Evolutionary conservation across 495 filamentous ascomycete genomes (phyloP).

Genomic region (Trichocladium uniseriatum): DNA sequence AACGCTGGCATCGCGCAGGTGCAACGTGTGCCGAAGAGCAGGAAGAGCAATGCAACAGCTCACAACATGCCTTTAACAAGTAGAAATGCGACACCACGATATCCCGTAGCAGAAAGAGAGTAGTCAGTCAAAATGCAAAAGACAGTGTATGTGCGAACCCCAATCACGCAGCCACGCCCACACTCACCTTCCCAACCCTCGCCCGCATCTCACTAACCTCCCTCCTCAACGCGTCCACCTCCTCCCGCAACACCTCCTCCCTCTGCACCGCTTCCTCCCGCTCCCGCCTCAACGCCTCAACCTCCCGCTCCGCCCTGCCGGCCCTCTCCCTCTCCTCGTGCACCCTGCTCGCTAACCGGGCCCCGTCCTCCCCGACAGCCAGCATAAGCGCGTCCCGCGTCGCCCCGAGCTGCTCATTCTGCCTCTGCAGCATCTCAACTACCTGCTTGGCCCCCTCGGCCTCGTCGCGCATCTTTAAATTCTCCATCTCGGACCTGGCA

Average conservation of each 20-base stretch:
- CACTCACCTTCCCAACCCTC: neutral
- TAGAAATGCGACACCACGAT: too few relatives aligned
- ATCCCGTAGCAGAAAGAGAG: too few relatives aligned
- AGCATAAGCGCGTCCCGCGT: slow-evolving; percentile 15
- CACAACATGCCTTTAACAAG: too few relatives aligned
- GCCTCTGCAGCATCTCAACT: slow-evolving; percentile 11
- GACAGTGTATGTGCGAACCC: too few relatives aligned
- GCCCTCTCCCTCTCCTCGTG: slow-evolving; percentile 2
- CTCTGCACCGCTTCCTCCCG: neutral
- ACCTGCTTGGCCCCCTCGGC: slow-evolving; percentile 3
- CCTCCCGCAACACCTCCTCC: neutral
- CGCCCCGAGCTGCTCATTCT: slow-evolving; percentile 13
- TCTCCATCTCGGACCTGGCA: slow-evolving; percentile 8
- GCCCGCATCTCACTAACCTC: neutral
- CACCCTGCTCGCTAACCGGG: slow-evolving; percentile 5
- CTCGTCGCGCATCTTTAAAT: neutral
- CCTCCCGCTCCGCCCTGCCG: slow-evolving; percentile 7
- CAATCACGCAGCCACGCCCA: neutral
- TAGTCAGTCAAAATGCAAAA: too few relatives aligned
- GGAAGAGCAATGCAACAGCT: too few relatives aligned
- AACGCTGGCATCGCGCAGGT: too few relatives aligned
- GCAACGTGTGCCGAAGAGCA: too few relatives aligned
- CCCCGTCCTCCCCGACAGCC: slow-evolving; percentile 10
- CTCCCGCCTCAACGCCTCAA: slow-evolving; percentile 7
- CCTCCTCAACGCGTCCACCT: neutral